Evolutionary conservation across 176 grass and related monocot species (phyloP).

Genomic region (Aechmea fasciata): DNA sequence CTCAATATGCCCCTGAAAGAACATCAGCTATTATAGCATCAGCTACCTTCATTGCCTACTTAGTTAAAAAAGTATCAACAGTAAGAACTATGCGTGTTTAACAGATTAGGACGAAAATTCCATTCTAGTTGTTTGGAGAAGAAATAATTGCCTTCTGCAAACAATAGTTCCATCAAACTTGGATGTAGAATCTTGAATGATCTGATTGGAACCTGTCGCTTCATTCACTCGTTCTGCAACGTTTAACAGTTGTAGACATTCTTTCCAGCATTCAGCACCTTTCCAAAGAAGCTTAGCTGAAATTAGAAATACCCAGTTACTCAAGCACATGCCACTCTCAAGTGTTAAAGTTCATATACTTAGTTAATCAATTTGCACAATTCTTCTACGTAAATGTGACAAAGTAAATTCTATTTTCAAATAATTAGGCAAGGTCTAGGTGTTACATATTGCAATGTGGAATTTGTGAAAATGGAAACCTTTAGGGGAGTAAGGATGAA

Average conservation of each 20-base stretch:
- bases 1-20: constrained; percentile 67
- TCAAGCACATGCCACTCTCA: background rate
- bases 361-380: too few relatives aligned
- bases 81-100: too few relatives aligned
- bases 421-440: background rate
- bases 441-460: background rate
- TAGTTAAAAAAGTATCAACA: too few relatives aligned
- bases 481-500: constrained; percentile 94
- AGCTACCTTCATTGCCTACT: background rate
- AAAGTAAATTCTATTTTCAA: background rate
- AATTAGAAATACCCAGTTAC: constrained; percentile 11
- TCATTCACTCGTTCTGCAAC: constrained; percentile 39
- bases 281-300: constrained; percentile 84
- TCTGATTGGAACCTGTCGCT: background rate
- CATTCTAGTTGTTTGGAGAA: constrained; percentile 5
- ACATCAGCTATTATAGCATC: background rate
- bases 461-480: constrained; percentile 24
- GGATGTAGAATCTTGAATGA: constrained; percentile 3
- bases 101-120: background rate
- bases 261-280: constrained; percentile 87
- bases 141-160: constrained; percentile 70
- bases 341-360: background rate
- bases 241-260: constrained; percentile 47
- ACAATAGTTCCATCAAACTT: constrained; percentile 29
- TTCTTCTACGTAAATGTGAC: background rate